Base-by-base conservation (phyloP, 768 basidiomycete genomes). In the Flagelloscypha sp. region DNA sequence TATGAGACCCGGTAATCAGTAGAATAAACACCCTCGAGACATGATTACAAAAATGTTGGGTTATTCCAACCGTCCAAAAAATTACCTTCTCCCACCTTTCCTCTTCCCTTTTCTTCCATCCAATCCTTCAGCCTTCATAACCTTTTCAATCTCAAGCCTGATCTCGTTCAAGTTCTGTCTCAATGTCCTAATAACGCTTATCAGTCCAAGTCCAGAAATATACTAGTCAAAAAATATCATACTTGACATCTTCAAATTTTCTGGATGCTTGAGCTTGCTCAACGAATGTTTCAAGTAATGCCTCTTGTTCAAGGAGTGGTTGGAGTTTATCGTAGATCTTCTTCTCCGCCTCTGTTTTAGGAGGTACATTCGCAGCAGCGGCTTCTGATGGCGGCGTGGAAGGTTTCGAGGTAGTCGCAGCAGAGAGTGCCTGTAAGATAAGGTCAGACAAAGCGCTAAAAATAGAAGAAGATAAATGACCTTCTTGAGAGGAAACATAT, bases 201-300 rank as follows among this genome's bases (percentile, higher is more conserved):
- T n/a, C n/a, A n/a, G n/a, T n/a, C n/a, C n/a, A n/a, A n/a, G n/a
- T n/a, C n/a, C n/a, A n/a, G n/a, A n/a, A n/a, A n/a, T n/a, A n/a
- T n/a, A n/a, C n/a, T n/a, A n/a, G n/a, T n/a, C n/a, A n/a, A n/a
- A n/a, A n/a, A n/a, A n/a, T n/a, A n/a, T n/a, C n/a, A n/a, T n/a
- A n/a, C n/a, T 84, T 84, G 10, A 84, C 84, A 51, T 99, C 95
- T 57, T 98, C 94, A 44, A 98, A 97, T 59, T 98, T 98, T 27
- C 94, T 69, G 46, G 83, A 82, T 2, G 78, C 72, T 56, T 80
- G 83, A 5, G 94, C 94, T 54, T 97, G 90, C 46, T 84, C 80
- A 6, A 98, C 76, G 49, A 92, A 97, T 2, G 78, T 71, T 57
- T 93, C 86, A 13, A 99, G 69, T 30, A 97, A 68, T 2, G 84